Conservation (phyloP, 2,329 filamentous ascomycete genomes). For the Coleophoma cylindrospora region DNA sequence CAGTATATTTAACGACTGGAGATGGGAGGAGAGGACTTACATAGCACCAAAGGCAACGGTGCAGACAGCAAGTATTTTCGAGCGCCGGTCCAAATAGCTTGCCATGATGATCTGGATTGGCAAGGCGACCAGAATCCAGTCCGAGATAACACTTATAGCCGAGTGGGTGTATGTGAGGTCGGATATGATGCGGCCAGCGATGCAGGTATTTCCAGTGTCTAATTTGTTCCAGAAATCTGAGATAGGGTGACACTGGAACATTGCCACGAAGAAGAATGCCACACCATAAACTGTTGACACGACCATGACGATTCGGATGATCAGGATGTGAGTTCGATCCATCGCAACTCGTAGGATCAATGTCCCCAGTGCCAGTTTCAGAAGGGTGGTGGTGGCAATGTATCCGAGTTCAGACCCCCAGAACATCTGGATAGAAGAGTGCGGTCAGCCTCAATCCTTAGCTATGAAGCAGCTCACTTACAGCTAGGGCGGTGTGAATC, state of each 20-base stretch:
- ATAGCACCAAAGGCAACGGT: not conserved
- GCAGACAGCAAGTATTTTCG: not conserved
- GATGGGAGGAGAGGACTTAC: not conserved
- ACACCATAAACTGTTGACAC: not conserved
- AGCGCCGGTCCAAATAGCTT: not conserved
- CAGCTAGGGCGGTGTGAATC: not conserved
- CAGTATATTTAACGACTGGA: no score
- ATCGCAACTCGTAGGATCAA: not conserved
- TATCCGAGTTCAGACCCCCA: not conserved
- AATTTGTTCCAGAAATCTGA: not conserved
- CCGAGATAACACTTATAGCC: not conserved
- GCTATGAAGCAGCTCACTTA: not conserved
- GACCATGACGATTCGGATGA: not conserved
- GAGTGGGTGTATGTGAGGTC: not conserved
- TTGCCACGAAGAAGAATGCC: not conserved
- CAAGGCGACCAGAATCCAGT: not conserved
- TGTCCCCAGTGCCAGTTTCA: not conserved
- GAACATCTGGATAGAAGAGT: not conserved
- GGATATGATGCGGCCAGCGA: not conserved
- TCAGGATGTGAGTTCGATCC: not conserved
- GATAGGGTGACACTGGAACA: not conserved
- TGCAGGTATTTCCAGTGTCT: not conserved
- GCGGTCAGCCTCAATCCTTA: not conserved
- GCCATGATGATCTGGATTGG: not conserved
- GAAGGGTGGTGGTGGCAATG: not conserved